A percentile compares a stretch with the other conserved stretches of the same genome.
Conservation (phyloP, 1,284 basidiomycete species). For the Papiliotrema nemorosa region DNA sequence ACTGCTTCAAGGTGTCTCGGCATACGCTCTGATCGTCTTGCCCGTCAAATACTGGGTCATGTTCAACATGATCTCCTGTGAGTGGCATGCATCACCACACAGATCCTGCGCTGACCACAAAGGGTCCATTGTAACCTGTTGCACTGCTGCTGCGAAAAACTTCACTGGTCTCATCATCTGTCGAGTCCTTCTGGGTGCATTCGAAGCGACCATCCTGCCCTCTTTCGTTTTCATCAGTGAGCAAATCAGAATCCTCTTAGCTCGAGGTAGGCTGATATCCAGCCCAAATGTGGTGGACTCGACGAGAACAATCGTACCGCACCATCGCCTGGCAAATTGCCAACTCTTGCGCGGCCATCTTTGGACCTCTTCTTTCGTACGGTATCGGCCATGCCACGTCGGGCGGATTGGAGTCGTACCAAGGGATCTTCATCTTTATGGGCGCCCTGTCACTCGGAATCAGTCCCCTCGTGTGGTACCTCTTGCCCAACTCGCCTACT, state of each 20-base stretch:
- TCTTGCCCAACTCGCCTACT: slow-evolving; percentile 43
- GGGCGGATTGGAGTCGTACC: slow-evolving; percentile 32
- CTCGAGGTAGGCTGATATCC: slow-evolving; percentile 18
- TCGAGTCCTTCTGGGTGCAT: slow-evolving; percentile 37
- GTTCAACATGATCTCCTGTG: no score
- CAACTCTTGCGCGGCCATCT: slow-evolving; percentile 40
- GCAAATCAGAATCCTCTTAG: background rate
- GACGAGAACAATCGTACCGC: slow-evolving; percentile 43
- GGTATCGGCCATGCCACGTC: slow-evolving; percentile 39
- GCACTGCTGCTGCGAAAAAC: slow-evolving; percentile 31
- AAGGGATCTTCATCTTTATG: slow-evolving; percentile 56
- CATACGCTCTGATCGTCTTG: slow-evolving; percentile 38
- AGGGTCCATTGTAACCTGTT: slow-evolving; percentile 38
- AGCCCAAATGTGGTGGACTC: slow-evolving; percentile 43
- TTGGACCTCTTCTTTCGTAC: slow-evolving; percentile 41
- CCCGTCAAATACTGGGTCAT: slow-evolving; percentile 41
- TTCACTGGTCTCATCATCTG: slow-evolving; percentile 37
- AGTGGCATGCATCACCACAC: no score
- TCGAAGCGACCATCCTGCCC: slow-evolving; percentile 40
- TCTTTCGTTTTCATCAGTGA: slow-evolving; percentile 17
- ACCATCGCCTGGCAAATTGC: slow-evolving; percentile 44
- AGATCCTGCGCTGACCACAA: no score
- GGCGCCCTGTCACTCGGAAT: slow-evolving; percentile 52
- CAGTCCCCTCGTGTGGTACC: slow-evolving; percentile 53
- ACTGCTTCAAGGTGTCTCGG: slow-evolving; percentile 37